Percentiles rank a stretch among this genome's conserved stretches.
phyloP scores from a whole-genome alignment of 129 eudicot species.

The Chrysanthemum seticuspe region DNA sequence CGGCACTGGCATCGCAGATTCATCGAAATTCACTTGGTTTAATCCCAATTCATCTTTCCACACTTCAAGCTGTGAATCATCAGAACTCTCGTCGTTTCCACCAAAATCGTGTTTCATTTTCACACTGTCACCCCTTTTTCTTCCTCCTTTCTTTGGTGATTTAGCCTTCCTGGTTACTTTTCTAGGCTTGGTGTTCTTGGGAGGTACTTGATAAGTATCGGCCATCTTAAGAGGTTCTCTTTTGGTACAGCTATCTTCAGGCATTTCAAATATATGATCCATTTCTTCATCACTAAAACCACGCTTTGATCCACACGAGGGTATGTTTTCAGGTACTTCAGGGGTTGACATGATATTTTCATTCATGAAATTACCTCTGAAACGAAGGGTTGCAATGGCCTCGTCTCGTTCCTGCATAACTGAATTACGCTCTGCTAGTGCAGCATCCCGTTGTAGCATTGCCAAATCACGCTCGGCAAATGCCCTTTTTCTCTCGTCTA shows the following conservation, averaged over 20 bases:
- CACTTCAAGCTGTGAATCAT: slow-evolving; percentile 35
- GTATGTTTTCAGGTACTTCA: slow-evolving; percentile 35
- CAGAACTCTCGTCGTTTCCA: slow-evolving; percentile 35
- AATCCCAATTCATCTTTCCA: slow-evolving; percentile 64
- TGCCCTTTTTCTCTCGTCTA: slow-evolving; percentile 68
- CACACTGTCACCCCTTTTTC: slow-evolving; percentile 36
- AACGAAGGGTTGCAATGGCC: slow-evolving; percentile 49
- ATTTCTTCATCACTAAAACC: slow-evolving; percentile 37
- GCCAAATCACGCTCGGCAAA: slow-evolving; percentile 79
- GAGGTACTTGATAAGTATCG: slow-evolving; percentile 6
- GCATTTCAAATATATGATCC: slow-evolving; percentile 42
- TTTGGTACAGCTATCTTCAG: slow-evolving; percentile 33
- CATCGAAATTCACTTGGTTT: slow-evolving; percentile 62
- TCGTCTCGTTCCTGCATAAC: slow-evolving; percentile 71
- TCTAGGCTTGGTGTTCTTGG: slow-evolving; percentile 35
- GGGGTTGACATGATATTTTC: slow-evolving; percentile 30
- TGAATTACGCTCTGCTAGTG: slow-evolving; percentile 60
- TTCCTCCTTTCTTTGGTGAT: slow-evolving; percentile 33
- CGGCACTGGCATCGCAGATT: slow-evolving; percentile 65
- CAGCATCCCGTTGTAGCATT: slow-evolving; percentile 71
- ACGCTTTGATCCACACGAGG: slow-evolving; percentile 26
- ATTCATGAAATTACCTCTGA: slow-evolving; percentile 41
- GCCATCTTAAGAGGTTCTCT: slow-evolving; percentile 18
- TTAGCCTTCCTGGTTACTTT: slow-evolving; percentile 42
- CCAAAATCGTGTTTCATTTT: slow-evolving; percentile 30